Percentiles rank a stretch among this genome's conserved stretches.
These are phyloP conservation scores for Syzygium aqueum DNA, from an alignment of 345 rosid species.

Conservation along the genomic window DNA sequence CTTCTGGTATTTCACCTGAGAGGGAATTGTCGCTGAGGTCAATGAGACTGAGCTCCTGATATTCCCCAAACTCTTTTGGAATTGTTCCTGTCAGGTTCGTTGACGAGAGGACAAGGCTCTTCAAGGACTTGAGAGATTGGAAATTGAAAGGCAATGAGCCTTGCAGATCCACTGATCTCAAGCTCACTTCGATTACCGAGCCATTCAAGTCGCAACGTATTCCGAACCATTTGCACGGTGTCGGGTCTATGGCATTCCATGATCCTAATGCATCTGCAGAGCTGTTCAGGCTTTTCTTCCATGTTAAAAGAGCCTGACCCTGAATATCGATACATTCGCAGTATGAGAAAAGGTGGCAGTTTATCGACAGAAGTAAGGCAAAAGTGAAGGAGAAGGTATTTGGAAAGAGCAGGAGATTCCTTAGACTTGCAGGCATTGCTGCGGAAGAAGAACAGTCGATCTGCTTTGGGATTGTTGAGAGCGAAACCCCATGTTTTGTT, in stretches of 20 bases:
- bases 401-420: constrained; percentile 13
- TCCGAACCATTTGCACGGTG: constrained; percentile 12
- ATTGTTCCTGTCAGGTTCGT: constrained; percentile 8
- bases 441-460: neutral
- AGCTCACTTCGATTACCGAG: constrained; percentile 1
- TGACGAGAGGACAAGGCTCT: constrained; percentile 7
- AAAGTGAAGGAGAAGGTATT: constrained; percentile 13
- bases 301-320: constrained; percentile 13
- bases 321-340: constrained; percentile 1
- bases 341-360: neutral
- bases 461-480: constrained; percentile 17
- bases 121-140: constrained; percentile 10
- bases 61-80: constrained; percentile 11
- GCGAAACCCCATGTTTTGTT: constrained; percentile 13
- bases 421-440: constrained; percentile 33
- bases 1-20: constrained; percentile 5
- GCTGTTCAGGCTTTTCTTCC: constrained; percentile 8
- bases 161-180: constrained; percentile 7
- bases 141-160: constrained; percentile 5
- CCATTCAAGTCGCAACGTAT: constrained; percentile 5
- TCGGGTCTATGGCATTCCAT: constrained; percentile 4
- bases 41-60: neutral
- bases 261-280: constrained; percentile 4
- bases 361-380: neutral
- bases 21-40: constrained; percentile 10